A percentile compares a stretch with the other conserved stretches of the same genome.
These are phyloP conservation scores for Clavispora carvajalis DNA, from an alignment of 805 yeast genomes.

Conservation along the genomic window DNA sequence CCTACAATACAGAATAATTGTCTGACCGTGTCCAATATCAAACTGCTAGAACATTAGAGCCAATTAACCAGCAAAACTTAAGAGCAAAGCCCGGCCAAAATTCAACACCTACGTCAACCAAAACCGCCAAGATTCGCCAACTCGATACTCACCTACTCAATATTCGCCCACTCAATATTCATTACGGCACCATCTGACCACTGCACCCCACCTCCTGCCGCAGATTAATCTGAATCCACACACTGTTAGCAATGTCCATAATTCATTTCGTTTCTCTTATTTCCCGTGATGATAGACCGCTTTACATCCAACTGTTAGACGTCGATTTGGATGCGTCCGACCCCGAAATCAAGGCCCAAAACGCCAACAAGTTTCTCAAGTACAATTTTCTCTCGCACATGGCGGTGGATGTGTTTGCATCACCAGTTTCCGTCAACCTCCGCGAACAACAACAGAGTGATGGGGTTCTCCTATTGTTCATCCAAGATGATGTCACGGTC, in stretches of 20 bases:
- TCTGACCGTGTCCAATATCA: too few relatives aligned
- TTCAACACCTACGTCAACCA: too few relatives aligned
- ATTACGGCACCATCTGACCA: too few relatives aligned
- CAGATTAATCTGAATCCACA: background rate
- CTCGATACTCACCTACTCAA: too few relatives aligned
- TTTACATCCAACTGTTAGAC: conserved; percentile 54
- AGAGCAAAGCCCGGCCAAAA: too few relatives aligned
- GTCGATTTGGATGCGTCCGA: background rate
- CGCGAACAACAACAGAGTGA: conserved; percentile 31
- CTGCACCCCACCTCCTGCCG: too few relatives aligned
- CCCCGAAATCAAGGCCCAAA: conserved; percentile 4
- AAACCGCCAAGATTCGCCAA: too few relatives aligned
- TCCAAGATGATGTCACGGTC: conserved; percentile 62
- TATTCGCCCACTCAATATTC: too few relatives aligned
- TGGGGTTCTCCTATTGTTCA: conserved; percentile 47
- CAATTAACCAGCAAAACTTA: too few relatives aligned
- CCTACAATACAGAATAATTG: too few relatives aligned
- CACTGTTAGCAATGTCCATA: background rate
- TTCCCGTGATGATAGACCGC: conserved; percentile 53
- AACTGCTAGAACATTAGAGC: too few relatives aligned
- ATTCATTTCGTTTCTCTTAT: conserved; percentile 55
- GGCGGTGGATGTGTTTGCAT: conserved; percentile 65
- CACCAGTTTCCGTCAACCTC: conserved; percentile 40
- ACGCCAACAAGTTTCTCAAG: conserved; percentile 46
- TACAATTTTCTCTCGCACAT: conserved; percentile 71